These are phyloP conservation scores for Tuber indicum DNA, from an alignment of 495 filamentous ascomycete species.

Conservation along the genomic window DNA sequence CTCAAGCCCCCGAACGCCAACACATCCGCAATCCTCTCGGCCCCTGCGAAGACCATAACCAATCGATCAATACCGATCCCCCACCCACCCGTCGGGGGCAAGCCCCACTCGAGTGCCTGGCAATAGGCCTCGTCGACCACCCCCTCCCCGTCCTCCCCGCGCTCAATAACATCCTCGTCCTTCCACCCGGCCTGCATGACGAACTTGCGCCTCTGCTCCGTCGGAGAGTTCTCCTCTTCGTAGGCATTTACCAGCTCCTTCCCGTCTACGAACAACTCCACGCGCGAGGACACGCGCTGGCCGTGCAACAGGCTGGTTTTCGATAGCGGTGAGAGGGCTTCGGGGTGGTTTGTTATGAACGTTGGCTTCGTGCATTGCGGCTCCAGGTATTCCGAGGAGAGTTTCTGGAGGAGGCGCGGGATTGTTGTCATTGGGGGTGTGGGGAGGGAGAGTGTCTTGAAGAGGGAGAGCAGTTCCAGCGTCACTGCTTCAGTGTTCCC, in stretches of 20 bases:
- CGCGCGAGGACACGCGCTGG: slow-evolving; percentile 62
- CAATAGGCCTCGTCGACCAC: slow-evolving; percentile 77
- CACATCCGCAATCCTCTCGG: slow-evolving; percentile 69
- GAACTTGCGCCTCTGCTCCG: slow-evolving; percentile 80
- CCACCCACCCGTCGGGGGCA: slow-evolving; percentile 94
- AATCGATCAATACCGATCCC: slow-evolving; percentile 86
- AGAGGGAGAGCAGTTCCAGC: slow-evolving; percentile 50
- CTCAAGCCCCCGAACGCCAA: slow-evolving; percentile 80
- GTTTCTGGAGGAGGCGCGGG: slow-evolving; percentile 74
- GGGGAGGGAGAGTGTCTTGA: slow-evolving; percentile 47
- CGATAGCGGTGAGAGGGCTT: slow-evolving; percentile 82
- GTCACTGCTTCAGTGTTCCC: slow-evolving; percentile 49
- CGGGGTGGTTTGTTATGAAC: slow-evolving; percentile 86
- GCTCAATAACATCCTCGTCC: slow-evolving; percentile 33
- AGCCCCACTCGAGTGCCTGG: slow-evolving; percentile 71
- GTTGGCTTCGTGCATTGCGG: slow-evolving; percentile 62
- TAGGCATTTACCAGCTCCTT: slow-evolving; percentile 88
- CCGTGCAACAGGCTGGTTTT: slow-evolving; percentile 57
- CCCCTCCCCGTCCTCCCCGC: slow-evolving; percentile 33
- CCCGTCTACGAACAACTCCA: slow-evolving; percentile 77
- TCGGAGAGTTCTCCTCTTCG: slow-evolving; percentile 94
- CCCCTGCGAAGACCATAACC: slow-evolving; percentile 77
- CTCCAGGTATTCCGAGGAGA: slow-evolving; percentile 72
- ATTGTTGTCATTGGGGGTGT: slow-evolving; percentile 56
- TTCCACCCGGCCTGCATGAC: slow-evolving; percentile 49